phyloP scores from a whole-genome alignment of 108 stramenopile species.

The Pseudonitzschia pungens region DNA sequence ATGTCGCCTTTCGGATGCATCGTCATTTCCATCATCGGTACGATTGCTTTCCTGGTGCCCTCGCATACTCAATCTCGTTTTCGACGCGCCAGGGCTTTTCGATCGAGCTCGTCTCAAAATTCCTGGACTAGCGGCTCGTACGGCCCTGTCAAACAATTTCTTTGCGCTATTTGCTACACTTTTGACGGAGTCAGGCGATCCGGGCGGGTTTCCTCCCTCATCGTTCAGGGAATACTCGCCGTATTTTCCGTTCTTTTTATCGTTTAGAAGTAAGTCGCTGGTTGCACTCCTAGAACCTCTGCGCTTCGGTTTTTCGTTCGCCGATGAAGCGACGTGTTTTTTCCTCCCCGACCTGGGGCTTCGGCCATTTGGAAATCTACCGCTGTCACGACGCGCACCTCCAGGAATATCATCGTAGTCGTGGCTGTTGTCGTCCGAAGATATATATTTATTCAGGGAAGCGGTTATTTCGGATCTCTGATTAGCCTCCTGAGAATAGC shows the following conservation, averaged over 20 bases:
- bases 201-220: not conserved
- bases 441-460: not conserved
- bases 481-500: not conserved
- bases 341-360: not conserved
- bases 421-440: not conserved
- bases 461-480: not conserved
- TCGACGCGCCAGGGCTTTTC: not conserved
- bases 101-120: constrained; percentile 3
- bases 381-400: not conserved
- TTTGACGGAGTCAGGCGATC: not conserved
- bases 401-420: not conserved
- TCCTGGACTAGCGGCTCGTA: constrained; percentile 1
- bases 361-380: not conserved
- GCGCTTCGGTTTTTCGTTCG: not conserved
- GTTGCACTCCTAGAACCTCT: not conserved
- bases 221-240: constrained; percentile 11
- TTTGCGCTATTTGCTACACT: not conserved
- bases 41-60: not conserved
- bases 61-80: not conserved
- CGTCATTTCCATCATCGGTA: not conserved
- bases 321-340: not conserved
- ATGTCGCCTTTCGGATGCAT: not conserved
- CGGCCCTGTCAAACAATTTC: not conserved
- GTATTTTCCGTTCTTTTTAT: not conserved
- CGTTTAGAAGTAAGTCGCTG: not conserved